phyloP scores from a whole-genome alignment of 2,329 filamentous ascomycete genomes.

The Plectosphaerella plurivora region DNA sequence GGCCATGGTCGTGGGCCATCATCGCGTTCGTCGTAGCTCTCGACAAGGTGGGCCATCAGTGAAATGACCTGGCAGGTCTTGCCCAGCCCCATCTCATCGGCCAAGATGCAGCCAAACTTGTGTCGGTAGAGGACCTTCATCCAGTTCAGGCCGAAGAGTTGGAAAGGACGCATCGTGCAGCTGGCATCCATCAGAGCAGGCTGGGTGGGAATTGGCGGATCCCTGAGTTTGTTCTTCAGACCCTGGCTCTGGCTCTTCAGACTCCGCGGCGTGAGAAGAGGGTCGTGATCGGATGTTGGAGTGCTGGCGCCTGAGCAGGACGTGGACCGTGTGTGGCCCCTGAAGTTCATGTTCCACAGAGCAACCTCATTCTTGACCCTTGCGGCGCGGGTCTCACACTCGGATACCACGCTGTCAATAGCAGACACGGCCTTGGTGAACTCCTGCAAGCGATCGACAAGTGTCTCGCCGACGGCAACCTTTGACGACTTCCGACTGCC shows the following conservation, averaged over 20 bases:
- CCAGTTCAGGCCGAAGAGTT: constrained; percentile 94
- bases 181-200: constrained; percentile 73
- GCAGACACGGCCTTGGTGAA: constrained; percentile 79
- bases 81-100: constrained; percentile 94
- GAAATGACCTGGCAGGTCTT: constrained; percentile 97
- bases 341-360: constrained; percentile 44
- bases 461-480: constrained; percentile 46
- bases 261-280: constrained; percentile 38
- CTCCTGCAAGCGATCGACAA: constrained; percentile 52
- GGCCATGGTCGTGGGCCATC: constrained; percentile 51
- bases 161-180: constrained; percentile 84
- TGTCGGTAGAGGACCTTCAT: constrained; percentile 77
- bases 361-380: constrained; percentile 41
- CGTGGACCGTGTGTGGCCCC: constrained; percentile 32
- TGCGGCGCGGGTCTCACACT: constrained; percentile 70
- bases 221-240: constrained; percentile 11
- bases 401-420: constrained; percentile 74
- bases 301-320: constrained; percentile 8
- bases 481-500: constrained; percentile 41
- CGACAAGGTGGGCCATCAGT: constrained; percentile 78
- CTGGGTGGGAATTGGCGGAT: constrained; percentile 52
- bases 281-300: constrained; percentile 24
- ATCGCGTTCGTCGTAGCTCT: constrained; percentile 43
- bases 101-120: constrained; percentile 81
- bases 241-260: constrained; percentile 23